Evolutionary conservation across 129 eudicot genomes (phyloP), one percentile per base, ranked within the genome.

Genomic region (sunflower (Helianthus annuus)): DNA sequence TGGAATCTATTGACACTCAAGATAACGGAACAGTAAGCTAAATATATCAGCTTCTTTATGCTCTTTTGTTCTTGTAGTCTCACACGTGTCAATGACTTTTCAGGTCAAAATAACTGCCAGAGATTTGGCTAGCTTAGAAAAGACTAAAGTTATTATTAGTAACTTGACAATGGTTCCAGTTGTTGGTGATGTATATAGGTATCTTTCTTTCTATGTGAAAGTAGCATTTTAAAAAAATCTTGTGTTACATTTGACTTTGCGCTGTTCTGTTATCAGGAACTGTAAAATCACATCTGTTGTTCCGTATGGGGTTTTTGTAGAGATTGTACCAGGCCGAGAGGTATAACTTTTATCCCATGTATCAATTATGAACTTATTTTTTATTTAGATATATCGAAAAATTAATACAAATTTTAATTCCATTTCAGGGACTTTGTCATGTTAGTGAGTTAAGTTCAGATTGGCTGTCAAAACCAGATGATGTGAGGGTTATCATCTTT

Each of bases 241-340:
- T 71, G n/a, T 1, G 4, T 46, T 32, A 38, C 67, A 45, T 66
- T 48, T 64, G 34, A 77, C 19, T 66, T 32, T 63, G 27, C 68
- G 65, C 11, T 77, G 65, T 39, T 69, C 45, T 64, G 72, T n/a
- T 39, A 72, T 54, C 91, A 94, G 96, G 96, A 86, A 91, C 49
- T 88, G 99, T 62, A 91, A 88, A 71, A 91, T 95, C 80, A 95
- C 90, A 72, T 82, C 99, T 15, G 66, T 95, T 13, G 88, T 91
- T 60, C 90, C 99, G 49, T 95, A 84, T 61, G 99, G 99, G 22
- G 97, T 73, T 75, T 95, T 95, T 34, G 96, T 95, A 17, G 99
- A 95, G 87, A 95, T 95, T 54, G 89, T 95, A 36, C 97, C 97
- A 45, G 96, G 97, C 51, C 91, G 96, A 74, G 99, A 95, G 99